Base-by-base conservation (phyloP, 2,329 filamentous ascomycete genomes). In the Aspergillus quadricinctus region DNA sequence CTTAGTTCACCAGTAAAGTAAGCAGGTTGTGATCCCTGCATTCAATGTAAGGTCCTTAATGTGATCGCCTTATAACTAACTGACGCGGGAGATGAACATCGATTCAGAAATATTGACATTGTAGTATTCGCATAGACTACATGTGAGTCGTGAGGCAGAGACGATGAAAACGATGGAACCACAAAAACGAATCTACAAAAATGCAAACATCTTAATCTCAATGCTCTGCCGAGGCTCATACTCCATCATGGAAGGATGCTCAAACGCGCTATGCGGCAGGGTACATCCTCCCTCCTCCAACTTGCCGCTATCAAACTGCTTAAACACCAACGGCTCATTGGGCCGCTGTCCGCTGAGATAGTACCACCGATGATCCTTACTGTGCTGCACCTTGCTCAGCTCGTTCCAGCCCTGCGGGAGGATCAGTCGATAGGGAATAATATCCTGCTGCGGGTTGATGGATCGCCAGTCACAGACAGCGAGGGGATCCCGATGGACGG, bases 261-360 rank as follows among this genome's bases (percentile, higher is more conserved):
- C 66, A 68, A 84, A 83, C 2, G 81, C 78, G 10, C 76, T 77
- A 57, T 84, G 81, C 17, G 81, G 79, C 17, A 80, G 43, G 10
- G 55, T 61, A 29, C 55, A 52, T 17, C 60, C 56, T 21, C 55
- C 57, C 45, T 54, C 50, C 6, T 49, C 49, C 31, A 7, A 7
- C 31, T 17, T 6, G 19, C 40, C 40, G 40, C 59, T 61, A 49
- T 65, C 60, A 29, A 65, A 63, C 43, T 66, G 64, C 43, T 54
- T 62, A 21, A 67, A 67, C 19, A 65, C 41, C 27, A 65, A 40
- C 28, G 60, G 61, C 52, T 67, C 57, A 29, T 61, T 53, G 10
- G 58, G 59, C 52, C 52, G 57, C 56, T 65, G 60, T 25, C 45
- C 41, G 35, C 54, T 53, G 25, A 63, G 45, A 50, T 62, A 65